Conservation (phyloP, 352 stramenopile species). For the Albugo laibachii region DNA sequence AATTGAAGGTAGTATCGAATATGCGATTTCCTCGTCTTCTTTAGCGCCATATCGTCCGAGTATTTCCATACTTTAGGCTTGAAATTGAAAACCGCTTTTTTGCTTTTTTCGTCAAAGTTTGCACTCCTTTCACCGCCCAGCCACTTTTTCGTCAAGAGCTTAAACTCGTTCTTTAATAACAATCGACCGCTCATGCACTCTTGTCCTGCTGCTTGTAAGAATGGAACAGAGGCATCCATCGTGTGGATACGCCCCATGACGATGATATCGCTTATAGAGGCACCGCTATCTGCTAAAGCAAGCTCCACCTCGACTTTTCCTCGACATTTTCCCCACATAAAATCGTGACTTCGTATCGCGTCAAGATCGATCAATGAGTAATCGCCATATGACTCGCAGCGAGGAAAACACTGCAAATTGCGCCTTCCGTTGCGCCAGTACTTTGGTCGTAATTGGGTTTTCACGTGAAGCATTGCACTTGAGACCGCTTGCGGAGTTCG, state of each 20-base stretch:
- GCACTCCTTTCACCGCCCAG: constrained; percentile 60
- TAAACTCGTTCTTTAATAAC: constrained; percentile 54
- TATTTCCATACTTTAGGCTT: constrained; percentile 83
- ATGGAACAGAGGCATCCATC: constrained; percentile 66
- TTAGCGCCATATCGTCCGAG: constrained; percentile 77
- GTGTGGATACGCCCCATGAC: constrained; percentile 63
- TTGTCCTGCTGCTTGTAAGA: constrained; percentile 62
- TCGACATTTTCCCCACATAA: constrained; percentile 81
- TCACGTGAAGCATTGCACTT: constrained; percentile 67
- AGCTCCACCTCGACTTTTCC: constrained; percentile 67
- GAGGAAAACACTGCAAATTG: constrained; percentile 80
- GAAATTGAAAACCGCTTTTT: constrained; percentile 53
- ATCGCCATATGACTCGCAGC: constrained; percentile 78
- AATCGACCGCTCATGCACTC: constrained; percentile 71
- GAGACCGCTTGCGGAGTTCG: too few relatives aligned
- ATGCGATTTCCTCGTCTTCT: constrained; percentile 35
- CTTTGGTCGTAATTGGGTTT: constrained; percentile 68
- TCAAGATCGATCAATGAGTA: constrained; percentile 81
- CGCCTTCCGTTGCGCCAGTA: constrained; percentile 82
- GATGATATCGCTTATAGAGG: constrained; percentile 62
- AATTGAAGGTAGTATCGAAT: constrained; percentile 82
- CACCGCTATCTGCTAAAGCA: constrained; percentile 50
- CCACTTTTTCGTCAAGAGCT: constrained; percentile 73
- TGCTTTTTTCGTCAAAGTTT: constrained; percentile 7
- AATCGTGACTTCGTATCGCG: constrained; percentile 76